phyloP scores from a whole-genome alignment of 495 filamentous ascomycete species.

The Cairneyella variabilis region DNA sequence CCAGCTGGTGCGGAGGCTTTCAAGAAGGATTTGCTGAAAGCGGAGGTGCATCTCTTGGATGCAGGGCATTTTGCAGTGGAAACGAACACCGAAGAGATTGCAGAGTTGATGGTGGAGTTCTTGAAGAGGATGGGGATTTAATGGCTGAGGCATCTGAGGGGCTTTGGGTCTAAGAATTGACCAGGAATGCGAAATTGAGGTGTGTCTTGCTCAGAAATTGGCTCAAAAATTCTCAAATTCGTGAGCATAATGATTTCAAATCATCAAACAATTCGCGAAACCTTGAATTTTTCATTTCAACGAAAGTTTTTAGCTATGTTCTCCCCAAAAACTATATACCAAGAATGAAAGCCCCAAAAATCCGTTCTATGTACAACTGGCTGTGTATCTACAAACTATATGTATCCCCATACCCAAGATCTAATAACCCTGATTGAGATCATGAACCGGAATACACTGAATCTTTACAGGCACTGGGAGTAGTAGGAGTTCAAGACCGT shows the following conservation, averaged over 20 bases:
- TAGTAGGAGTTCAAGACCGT: neutral
- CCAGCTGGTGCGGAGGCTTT: conserved; percentile 57
- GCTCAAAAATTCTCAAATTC: neutral
- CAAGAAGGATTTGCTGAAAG: conserved; percentile 46
- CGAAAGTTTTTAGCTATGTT: neutral
- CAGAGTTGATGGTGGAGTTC: conserved; percentile 43
- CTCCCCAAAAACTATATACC: conserved; percentile 1
- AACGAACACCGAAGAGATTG: conserved; percentile 48
- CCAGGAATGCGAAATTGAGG: neutral
- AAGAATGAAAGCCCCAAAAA: neutral
- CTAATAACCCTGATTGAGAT: neutral
- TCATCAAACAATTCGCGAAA: neutral
- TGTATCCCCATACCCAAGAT: neutral
- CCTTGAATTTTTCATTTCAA: neutral
- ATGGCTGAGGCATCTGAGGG: neutral
- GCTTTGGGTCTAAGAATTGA: neutral
- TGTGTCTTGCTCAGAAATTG: neutral
- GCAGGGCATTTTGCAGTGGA: conserved; percentile 62
- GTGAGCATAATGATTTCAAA: neutral
- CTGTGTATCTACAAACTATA: neutral
- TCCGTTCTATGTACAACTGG: neutral
- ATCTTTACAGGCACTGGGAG: neutral
- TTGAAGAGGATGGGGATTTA: conserved; percentile 31
- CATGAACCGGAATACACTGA: neutral
- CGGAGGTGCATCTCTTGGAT: conserved; percentile 51